phyloP scores from a whole-genome alignment of 805 yeast species.

The Spathaspora girioi region DNA sequence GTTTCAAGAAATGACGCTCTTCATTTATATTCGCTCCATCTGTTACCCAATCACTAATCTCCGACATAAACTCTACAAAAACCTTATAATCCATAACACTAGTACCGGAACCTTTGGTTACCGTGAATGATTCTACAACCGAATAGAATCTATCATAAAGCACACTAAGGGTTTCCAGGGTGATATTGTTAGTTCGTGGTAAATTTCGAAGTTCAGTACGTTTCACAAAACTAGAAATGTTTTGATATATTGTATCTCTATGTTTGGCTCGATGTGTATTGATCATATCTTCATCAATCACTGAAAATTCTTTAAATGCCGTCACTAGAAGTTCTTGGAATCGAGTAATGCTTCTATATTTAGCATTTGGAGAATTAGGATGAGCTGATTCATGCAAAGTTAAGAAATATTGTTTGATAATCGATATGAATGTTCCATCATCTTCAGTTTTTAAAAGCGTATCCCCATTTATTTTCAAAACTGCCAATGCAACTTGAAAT shows the following conservation, averaged over 20 bases:
- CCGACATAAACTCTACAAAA: conserved; percentile 71
- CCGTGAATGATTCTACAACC: conserved; percentile 64
- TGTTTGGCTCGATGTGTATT: conserved; percentile 64
- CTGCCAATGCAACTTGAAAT: conserved; percentile 90
- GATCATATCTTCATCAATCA: conserved; percentile 72
- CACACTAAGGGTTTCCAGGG: conserved; percentile 56
- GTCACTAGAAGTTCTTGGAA: conserved; percentile 89
- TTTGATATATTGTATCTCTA: conserved; percentile 74
- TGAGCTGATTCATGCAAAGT: conserved; percentile 76
- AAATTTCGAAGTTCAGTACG: conserved; percentile 86
- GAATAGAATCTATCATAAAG: conserved; percentile 83
- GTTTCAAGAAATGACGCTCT: conserved; percentile 32
- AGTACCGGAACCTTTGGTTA: conserved; percentile 44
- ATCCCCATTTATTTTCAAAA: conserved; percentile 86
- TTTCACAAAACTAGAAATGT: conserved; percentile 87
- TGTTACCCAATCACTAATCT: conserved; percentile 72
- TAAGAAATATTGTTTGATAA: conserved; percentile 77
- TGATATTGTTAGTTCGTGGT: conserved; percentile 65
- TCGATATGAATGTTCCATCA: conserved; percentile 87
- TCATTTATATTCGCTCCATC: conserved; percentile 9
- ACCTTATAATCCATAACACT: conserved; percentile 73
- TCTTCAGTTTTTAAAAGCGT: conserved; percentile 74
- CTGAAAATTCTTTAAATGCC: conserved; percentile 86
- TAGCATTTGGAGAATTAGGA: conserved; percentile 63
- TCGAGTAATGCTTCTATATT: conserved; percentile 65